Percentiles rank a stretch among this genome's conserved stretches.
These are phyloP conservation scores for Podaxis pistillaris DNA, from an alignment of 768 basidiomycete genomes.

Conservation along the genomic window DNA sequence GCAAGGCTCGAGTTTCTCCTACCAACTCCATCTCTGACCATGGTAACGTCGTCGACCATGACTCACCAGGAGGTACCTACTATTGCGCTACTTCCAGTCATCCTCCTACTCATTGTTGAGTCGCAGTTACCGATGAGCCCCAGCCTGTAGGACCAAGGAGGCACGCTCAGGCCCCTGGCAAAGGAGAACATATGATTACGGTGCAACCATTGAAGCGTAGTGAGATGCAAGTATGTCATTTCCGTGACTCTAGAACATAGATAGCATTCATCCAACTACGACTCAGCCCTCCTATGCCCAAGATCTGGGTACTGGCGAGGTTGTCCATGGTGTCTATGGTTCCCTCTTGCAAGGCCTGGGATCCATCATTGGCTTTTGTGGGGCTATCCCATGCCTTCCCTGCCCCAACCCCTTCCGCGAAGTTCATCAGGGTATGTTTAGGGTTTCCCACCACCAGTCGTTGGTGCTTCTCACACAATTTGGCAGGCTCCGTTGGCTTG, in stretches of 20 bases:
- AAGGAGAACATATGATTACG: conserved; percentile 50
- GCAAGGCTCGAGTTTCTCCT: conserved; percentile 51
- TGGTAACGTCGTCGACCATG: conserved; percentile 73
- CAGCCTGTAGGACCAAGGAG: conserved; percentile 33
- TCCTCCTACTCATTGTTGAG: conserved; percentile 18
- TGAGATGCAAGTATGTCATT: conserved; percentile 76
- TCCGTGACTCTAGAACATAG: background rate
- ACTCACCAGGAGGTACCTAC: conserved; percentile 59
- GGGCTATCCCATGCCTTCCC: conserved; percentile 83
- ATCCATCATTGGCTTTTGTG: conserved; percentile 58
- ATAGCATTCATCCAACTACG: background rate
- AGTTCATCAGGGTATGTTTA: conserved; percentile 70
- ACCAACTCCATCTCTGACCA: conserved; percentile 37
- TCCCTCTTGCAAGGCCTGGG: conserved; percentile 77
- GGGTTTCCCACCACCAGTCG: conserved; percentile 8
- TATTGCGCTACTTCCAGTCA: conserved; percentile 6
- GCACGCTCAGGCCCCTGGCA: conserved; percentile 18
- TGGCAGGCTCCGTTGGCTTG: conserved; percentile 80
- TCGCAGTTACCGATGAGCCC: conserved; percentile 63
- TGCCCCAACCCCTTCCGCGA: conserved; percentile 83
- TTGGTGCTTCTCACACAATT: conserved; percentile 21
- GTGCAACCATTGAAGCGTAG: conserved; percentile 84
- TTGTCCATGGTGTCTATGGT: conserved; percentile 86
- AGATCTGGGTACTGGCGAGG: conserved; percentile 73
- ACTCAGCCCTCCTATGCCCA: conserved; percentile 86